Evolutionary conservation across 2,329 filamentous ascomycete genomes (phyloP), one percentile per base, ranked within the genome.

Genomic region (Fusarium setosum): DNA sequence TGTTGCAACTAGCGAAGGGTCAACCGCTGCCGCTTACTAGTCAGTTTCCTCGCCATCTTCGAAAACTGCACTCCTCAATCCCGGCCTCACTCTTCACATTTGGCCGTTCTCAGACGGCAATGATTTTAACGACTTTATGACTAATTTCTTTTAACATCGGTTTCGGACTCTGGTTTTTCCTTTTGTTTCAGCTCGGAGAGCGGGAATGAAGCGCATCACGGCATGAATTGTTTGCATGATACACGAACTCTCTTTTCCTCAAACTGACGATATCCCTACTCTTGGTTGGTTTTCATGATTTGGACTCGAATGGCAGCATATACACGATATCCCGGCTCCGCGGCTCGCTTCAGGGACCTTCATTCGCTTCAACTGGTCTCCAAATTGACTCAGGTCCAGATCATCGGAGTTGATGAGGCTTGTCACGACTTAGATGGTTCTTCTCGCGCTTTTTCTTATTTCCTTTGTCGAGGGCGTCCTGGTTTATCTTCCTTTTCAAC

Each of bases 1-100:
- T 9, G 80, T 82, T 34, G 80, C 80, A 8, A 82, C 80, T 1
- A 79, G 80, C 38, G 80, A 82, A 55, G 78, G 80, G 18, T 78
- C 78, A 18, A 80, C 79, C 2, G 79, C 80, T 2, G 74, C 79
- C 1, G 80, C 80, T 0, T 82, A 80, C 47, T 82, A 21, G 12
- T 12, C n/a, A 21, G 12, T 37, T 47, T 17, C 37, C 37, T 38
- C 11, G 21, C 9, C 15, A 48, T 15, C 29, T n/a, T 10, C 15
- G 26, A 9, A 37, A 48, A 21, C 29, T 31, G 26, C 24, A 13
- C 24, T 32, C 11, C 20, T 37, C n/a, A n/a, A n/a, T n/a, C n/a
- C 18, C 20, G 10, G 50, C 32, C 24, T 32, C 38, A 38, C 24
- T 52, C 34, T 34, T 45, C 37, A 44, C 42, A 38, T 44, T 56